Evolutionary conservation across 257 asterid species (phyloP), one percentile per base, ranked within the genome.

Genomic region (Linaria vulgaris): DNA sequence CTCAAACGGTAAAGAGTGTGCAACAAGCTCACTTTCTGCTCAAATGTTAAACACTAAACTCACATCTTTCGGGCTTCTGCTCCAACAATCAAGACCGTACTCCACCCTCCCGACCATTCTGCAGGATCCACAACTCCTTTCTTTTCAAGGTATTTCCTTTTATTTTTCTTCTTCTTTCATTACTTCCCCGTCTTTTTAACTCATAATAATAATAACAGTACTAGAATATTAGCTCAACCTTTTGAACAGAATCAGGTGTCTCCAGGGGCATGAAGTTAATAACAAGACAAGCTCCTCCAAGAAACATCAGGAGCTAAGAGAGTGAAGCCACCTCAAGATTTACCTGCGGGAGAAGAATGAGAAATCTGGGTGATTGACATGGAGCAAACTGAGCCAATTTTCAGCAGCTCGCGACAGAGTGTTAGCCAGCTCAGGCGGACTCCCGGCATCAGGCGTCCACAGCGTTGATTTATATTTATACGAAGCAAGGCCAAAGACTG

Each of bases 341-440:
- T 78, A 87, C 67, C 90, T 77, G 39, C 94, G 86, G 70, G 69
- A 69, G 81, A 94, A 94, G 88, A 94, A 94, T 24, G 83, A 68
- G 74, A 85, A 94, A 80, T 94, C 99, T 12, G 97, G 99, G 70
- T 90, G 99, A 68, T 78, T 73, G 70, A 83, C 95, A 74, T 84
- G 80, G 23, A 64, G 85, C 69, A 37, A 63, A 16, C 73, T 72
- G 6, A 87, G 79, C 95, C 88, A 79, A 37, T 85, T 73, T 57
- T 79, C 90, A 9, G 99, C 99, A 61, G 76, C 80, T 75, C 85
- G 95, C 56, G 75, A 67, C 59, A 94, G 90, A 41, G 71, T 50
- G 67, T 70, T 78, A 56, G 84, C 72, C 76, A 85, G 51, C 48
- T 80, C 87, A 65, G 67, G 73, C 68, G 81, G 86, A 46, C 66